Conservation (phyloP, 768 basidiomycete species). For the Cyathus striatus region DNA sequence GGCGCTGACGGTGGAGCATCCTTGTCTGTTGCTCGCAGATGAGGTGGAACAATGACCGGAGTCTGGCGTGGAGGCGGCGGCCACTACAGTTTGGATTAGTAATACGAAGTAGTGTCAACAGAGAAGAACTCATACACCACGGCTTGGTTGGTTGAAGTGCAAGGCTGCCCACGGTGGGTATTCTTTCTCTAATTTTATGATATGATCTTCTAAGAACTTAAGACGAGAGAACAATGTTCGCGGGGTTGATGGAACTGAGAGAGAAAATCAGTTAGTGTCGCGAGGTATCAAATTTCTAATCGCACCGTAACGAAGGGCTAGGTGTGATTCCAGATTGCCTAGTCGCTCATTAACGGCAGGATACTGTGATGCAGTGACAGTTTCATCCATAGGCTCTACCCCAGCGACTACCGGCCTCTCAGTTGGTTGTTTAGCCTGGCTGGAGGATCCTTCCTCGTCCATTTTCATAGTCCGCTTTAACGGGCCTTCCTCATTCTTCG, state of each 20-base stretch:
- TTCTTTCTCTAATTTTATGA: slow-evolving; percentile 71
- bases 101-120: slow-evolving; percentile 1
- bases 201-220: slow-evolving; percentile 71
- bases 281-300: not conserved
- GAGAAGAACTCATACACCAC: slow-evolving; percentile 51
- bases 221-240: slow-evolving; percentile 59
- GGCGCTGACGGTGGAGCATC: slow-evolving; percentile 2
- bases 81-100: slow-evolving; percentile 45
- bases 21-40: slow-evolving; percentile 31
- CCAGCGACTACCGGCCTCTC: slow-evolving; percentile 5
- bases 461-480: slow-evolving; percentile 53
- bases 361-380: slow-evolving; percentile 36
- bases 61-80: slow-evolving; percentile 76
- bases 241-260: slow-evolving; percentile 66
- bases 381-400: slow-evolving; percentile 10
- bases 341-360: slow-evolving; percentile 64
- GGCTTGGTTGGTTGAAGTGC: slow-evolving; percentile 83
- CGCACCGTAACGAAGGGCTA: slow-evolving; percentile 71
- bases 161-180: slow-evolving; percentile 86
- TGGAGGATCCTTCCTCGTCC: not conserved
- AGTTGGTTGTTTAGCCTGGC: not conserved
- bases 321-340: slow-evolving; percentile 62
- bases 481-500: slow-evolving; percentile 79
- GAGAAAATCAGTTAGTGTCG: not conserved
- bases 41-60: slow-evolving; percentile 73